Conservation (phyloP, 2,329 filamentous ascomycete genomes). For the Ophiocordyceps unilateralis region DNA sequence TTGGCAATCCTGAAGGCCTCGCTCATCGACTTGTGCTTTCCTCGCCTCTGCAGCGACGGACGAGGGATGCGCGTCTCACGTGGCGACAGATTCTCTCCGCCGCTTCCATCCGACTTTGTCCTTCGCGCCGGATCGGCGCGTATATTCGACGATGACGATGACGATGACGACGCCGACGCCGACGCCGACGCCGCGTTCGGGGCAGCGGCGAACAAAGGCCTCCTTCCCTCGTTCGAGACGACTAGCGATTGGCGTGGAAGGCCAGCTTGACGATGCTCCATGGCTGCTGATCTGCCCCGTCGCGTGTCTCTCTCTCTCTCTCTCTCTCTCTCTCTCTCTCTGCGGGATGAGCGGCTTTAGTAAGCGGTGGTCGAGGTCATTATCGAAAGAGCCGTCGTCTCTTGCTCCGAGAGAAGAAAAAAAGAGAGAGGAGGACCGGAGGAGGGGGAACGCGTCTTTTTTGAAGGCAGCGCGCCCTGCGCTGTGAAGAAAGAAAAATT, state of each 20-base stretch:
- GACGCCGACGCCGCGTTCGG: not conserved
- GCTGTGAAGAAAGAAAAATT: no score
- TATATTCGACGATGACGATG: not conserved
- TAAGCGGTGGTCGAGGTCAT: no score
- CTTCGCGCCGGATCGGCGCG: not conserved
- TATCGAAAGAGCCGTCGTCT: no score
- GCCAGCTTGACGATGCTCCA: no score
- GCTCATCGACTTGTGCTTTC: slow-evolving; percentile 20
- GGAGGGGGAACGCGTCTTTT: no score
- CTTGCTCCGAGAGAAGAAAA: no score
- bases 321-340: no score
- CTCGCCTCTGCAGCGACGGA: slow-evolving; percentile 10
- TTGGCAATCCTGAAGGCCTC: slow-evolving; percentile 23
- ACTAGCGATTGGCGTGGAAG: slow-evolving; percentile 9
- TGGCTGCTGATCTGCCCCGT: no score
- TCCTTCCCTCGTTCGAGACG: slow-evolving; percentile 22
- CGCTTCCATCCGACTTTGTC: not conserved
- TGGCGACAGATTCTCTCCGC: not conserved
- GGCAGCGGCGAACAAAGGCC: slow-evolving; percentile 19
- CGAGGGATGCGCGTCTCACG: slow-evolving; percentile 18
- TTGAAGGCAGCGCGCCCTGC: no score
- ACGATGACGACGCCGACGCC: not conserved
- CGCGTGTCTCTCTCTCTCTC: no score
- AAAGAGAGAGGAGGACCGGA: no score
- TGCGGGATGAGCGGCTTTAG: no score